phyloP scores from a whole-genome alignment of 768 basidiomycete genomes.

The Ramaria sp. region DNA sequence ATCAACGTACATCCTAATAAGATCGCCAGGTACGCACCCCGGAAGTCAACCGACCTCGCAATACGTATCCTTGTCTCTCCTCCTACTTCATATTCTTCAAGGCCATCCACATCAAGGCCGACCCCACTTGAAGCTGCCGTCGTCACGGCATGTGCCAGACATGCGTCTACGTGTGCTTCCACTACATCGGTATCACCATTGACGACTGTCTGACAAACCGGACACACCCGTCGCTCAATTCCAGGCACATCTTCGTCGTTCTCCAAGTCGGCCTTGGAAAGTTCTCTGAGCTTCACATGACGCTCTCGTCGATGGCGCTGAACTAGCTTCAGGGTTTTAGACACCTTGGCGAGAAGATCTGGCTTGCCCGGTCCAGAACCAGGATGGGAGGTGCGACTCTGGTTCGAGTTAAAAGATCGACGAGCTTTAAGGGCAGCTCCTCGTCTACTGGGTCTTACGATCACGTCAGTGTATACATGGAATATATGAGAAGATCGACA shows the following conservation, averaged over 20 bases:
- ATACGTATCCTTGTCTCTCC: slow-evolving; percentile 35
- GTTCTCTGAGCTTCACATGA: slow-evolving; percentile 53
- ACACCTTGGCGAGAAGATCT: slow-evolving; percentile 23
- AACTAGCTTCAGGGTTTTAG: slow-evolving; percentile 49
- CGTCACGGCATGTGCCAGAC: slow-evolving; percentile 44
- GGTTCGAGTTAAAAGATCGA: slow-evolving; percentile 22
- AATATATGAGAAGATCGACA: slow-evolving; percentile 19
- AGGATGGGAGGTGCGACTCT: slow-evolving; percentile 4
- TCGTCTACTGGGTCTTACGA: slow-evolving; percentile 21
- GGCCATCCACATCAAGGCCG: slow-evolving; percentile 21
- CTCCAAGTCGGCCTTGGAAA: slow-evolving; percentile 42
- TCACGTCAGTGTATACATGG: slow-evolving; percentile 20
- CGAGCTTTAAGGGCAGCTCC: slow-evolving; percentile 37
- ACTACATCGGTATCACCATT: slow-evolving; percentile 62
- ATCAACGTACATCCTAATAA: not conserved
- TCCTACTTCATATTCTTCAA: slow-evolving; percentile 28
- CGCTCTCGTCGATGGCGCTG: slow-evolving; percentile 62
- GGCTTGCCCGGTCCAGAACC: slow-evolving; percentile 11
- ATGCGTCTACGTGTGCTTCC: slow-evolving; percentile 75
- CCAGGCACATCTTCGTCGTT: slow-evolving; percentile 12
- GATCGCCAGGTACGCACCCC: slow-evolving; percentile 17
- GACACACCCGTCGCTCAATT: slow-evolving; percentile 40
- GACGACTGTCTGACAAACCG: slow-evolving; percentile 50
- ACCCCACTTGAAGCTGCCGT: not conserved
- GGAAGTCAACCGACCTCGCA: slow-evolving; percentile 24